Percentiles rank a stretch among this genome's conserved stretches.
phyloP scores from a whole-genome alignment of 2,329 filamentous ascomycete species.

The Trichoderma sp. region DNA sequence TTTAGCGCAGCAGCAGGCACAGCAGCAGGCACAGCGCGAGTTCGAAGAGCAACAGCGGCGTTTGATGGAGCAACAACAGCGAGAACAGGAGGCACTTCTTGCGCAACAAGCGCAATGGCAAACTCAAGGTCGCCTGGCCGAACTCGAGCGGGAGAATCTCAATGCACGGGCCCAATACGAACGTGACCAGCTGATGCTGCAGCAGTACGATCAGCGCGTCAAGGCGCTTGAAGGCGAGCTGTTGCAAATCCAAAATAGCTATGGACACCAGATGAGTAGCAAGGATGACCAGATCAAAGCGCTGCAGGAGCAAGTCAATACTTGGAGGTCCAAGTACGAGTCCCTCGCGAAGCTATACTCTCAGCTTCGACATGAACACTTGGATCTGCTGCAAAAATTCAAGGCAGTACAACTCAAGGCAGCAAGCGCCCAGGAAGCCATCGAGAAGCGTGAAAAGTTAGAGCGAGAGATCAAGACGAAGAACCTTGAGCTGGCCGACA shows the following conservation, averaged over 20 bases:
- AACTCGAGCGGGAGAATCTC: slow-evolving; percentile 91
- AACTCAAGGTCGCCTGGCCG: slow-evolving; percentile 91
- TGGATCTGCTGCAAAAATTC: slow-evolving; percentile 93
- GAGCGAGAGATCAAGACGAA: slow-evolving; percentile 99
- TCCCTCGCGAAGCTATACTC: slow-evolving; percentile 95
- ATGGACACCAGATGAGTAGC: slow-evolving; percentile 78
- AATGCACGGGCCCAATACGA: slow-evolving; percentile 94
- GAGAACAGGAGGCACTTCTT: slow-evolving; percentile 86
- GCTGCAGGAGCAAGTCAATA: slow-evolving; percentile 95
- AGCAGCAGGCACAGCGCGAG: slow-evolving; percentile 83
- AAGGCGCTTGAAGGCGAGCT: slow-evolving; percentile 90
- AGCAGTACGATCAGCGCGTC: slow-evolving; percentile 93
- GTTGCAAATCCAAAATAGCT: slow-evolving; percentile 74
- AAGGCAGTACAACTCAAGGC: slow-evolving; percentile 96
- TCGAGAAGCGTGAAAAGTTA: slow-evolving; percentile 89
- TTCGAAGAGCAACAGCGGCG: slow-evolving; percentile 93
- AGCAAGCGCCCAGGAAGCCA: slow-evolving; percentile 93
- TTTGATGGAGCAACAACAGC: slow-evolving; percentile 81
- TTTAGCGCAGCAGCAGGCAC: slow-evolving; percentile 74
- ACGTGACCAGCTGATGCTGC: slow-evolving; percentile 92
- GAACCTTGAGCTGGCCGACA: slow-evolving; percentile 96
- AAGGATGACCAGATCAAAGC: slow-evolving; percentile 93
- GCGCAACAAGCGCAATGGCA: slow-evolving; percentile 89
- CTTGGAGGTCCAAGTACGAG: slow-evolving; percentile 96
- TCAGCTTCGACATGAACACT: slow-evolving; percentile 88